phyloP scores from a whole-genome alignment of 192 early-diverging fungal genomes.

The Dissophora globulifera region DNA sequence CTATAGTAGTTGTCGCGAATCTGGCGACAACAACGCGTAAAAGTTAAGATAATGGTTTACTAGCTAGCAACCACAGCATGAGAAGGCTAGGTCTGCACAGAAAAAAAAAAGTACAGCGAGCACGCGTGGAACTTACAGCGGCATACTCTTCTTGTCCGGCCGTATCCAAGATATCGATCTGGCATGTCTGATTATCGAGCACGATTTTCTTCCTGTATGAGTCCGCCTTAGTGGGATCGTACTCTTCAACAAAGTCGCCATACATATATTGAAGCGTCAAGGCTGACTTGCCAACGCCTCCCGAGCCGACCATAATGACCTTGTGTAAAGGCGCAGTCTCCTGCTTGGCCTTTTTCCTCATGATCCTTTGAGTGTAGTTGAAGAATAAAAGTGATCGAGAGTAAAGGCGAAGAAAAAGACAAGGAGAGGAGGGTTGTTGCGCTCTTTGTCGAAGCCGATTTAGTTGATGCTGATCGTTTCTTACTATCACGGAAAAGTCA shows the following conservation, averaged over 20 bases:
- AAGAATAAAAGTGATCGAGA: too few species aligned
- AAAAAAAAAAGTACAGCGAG: too few species aligned
- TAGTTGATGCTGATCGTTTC: too few species aligned
- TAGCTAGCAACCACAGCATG: too few species aligned
- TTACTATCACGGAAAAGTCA: too few species aligned
- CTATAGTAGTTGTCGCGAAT: conserved; percentile 88
- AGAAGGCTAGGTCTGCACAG: too few species aligned
- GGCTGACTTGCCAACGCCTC: conserved; percentile 91
- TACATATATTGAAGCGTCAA: conserved; percentile 90
- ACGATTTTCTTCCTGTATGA: conserved; percentile 84
- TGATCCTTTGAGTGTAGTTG: too few species aligned
- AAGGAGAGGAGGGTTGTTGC: too few species aligned
- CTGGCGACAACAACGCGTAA: conserved; percentile 23
- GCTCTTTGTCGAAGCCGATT: too few species aligned
- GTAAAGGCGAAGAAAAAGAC: too few species aligned
- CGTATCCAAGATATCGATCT: conserved; percentile 89
- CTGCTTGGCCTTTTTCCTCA: conserved; percentile 72
- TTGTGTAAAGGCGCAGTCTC: conserved; percentile 83
- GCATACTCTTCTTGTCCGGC: conserved; percentile 91
- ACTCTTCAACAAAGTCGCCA: conserved; percentile 92
- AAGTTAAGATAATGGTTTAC: too few species aligned
- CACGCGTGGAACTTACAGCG: conserved; percentile 58
- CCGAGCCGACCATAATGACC: conserved; percentile 90
- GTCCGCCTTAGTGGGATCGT: conserved; percentile 93
- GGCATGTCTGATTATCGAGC: conserved; percentile 75